Evolutionary conservation across 768 basidiomycete species (phyloP).

Genomic region (Phanerodontia chrysosporium): DNA sequence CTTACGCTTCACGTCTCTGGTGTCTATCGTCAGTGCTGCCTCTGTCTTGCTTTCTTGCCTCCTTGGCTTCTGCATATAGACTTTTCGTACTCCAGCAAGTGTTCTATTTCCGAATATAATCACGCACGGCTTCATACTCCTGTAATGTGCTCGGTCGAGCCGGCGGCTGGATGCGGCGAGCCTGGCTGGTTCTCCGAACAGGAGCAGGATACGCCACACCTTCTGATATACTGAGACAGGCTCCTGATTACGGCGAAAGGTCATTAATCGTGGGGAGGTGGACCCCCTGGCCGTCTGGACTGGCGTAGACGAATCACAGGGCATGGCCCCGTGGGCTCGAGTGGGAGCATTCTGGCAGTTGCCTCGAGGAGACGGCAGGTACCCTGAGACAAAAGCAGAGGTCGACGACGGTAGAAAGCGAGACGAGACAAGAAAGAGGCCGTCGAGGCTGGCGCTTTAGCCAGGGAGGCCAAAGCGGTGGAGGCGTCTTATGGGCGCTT

Average conservation of each 20-base stretch:
- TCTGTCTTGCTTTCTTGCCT: background rate
- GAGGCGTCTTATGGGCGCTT: background rate
- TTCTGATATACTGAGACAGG: background rate
- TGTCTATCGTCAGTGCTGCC: background rate
- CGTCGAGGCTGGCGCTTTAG: background rate
- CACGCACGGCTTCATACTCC: background rate
- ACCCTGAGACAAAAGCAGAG: no score
- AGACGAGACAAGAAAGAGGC: background rate
- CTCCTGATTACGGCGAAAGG: no score
- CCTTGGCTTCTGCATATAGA: background rate
- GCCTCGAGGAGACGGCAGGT: no score
- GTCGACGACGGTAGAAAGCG: background rate
- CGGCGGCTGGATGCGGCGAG: background rate
- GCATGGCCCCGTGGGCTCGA: no score
- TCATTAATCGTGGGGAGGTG: no score
- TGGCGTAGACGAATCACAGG: no score
- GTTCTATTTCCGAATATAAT: background rate
- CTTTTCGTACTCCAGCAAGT: background rate
- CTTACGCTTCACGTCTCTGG: background rate
- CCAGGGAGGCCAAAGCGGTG: background rate
- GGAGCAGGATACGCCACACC: background rate
- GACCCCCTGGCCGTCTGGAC: no score
- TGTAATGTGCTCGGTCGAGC: background rate
- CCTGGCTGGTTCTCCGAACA: background rate
- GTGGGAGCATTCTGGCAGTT: no score